Evolutionary conservation across 2,329 filamentous ascomycete genomes (phyloP).

Genomic region (Pyrenophora teres): DNA sequence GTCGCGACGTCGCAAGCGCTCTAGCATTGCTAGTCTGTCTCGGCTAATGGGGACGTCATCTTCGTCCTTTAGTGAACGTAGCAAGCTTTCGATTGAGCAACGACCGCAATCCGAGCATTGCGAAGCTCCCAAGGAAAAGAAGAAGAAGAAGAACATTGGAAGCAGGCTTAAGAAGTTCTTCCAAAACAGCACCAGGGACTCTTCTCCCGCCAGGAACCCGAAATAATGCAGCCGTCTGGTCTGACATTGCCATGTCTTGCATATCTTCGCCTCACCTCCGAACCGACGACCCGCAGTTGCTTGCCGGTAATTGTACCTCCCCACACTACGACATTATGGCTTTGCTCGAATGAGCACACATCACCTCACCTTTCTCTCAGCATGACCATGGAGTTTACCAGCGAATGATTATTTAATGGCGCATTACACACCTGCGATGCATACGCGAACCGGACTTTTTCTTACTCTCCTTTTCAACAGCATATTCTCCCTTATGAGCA

Average conservation of each 20-base stretch:
- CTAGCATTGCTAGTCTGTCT: constrained; percentile 76
- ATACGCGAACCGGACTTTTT: constrained; percentile 40
- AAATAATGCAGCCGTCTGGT: constrained; percentile 9
- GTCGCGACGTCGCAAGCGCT: constrained; percentile 69
- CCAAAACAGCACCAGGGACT: constrained; percentile 57
- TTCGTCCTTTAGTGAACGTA: constrained; percentile 67
- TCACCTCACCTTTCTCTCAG: constrained; percentile 33
- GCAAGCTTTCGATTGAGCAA: constrained; percentile 72
- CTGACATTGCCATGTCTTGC: constrained; percentile 7
- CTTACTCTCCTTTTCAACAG: constrained; percentile 34
- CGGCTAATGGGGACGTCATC: constrained; percentile 71
- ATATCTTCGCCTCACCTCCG: constrained; percentile 22
- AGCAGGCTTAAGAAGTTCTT: constrained; percentile 75
- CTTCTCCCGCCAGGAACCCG: constrained; percentile 29
- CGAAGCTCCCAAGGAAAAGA: constrained; percentile 65
- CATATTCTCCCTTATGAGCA: constrained; percentile 28
- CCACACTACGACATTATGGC: constrained; percentile 44
- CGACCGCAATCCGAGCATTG: constrained; percentile 55
- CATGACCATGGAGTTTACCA: constrained; percentile 46
- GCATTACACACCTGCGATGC: constrained; percentile 38
- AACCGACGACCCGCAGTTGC: constrained; percentile 26
- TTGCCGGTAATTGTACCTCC: constrained; percentile 26
- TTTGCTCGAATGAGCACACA: constrained; percentile 23
- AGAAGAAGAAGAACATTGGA: constrained; percentile 71
- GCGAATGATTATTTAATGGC: constrained; percentile 47